A percentile compares a stretch with the other conserved stretches of the same genome.
phyloP scores from a whole-genome alignment of 768 basidiomycete species.

The Cyclocybe aegerita region DNA sequence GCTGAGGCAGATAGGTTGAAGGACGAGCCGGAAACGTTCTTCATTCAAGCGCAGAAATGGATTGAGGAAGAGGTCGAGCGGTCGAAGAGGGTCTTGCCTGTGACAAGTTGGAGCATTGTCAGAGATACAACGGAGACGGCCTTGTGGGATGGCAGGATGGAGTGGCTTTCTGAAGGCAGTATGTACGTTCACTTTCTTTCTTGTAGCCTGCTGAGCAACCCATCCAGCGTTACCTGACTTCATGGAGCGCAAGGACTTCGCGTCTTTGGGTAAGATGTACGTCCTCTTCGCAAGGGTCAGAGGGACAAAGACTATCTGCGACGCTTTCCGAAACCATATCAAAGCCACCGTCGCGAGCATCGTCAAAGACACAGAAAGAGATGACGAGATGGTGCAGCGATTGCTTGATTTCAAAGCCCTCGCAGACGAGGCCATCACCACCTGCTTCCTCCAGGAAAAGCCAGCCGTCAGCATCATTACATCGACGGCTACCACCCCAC shows the following conservation, averaged over 20 bases:
- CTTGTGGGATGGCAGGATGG: conserved; percentile 41
- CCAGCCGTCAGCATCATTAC: conserved; percentile 11
- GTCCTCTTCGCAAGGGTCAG: conserved; percentile 58
- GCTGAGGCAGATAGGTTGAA: conserved; percentile 34
- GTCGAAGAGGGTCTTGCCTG: conserved; percentile 47
- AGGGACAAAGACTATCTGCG: conserved; percentile 50
- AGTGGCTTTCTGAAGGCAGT: conserved; percentile 37
- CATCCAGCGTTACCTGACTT: conserved; percentile 52
- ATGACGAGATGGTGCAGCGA: conserved; percentile 77
- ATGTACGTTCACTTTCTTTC: conserved; percentile 10
- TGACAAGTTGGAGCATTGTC: conserved; percentile 48
- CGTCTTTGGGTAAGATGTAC: conserved; percentile 44
- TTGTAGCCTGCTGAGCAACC: neutral
- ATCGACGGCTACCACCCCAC: conserved; percentile 8
- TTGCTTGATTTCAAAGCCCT: conserved; percentile 68
- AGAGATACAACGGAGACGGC: conserved; percentile 54
- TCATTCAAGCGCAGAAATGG: conserved; percentile 44
- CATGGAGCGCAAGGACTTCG: conserved; percentile 45
- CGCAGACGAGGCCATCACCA: conserved; percentile 47
- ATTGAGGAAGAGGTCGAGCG: conserved; percentile 60
- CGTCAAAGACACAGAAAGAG: conserved; percentile 58
- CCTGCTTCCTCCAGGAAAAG: conserved; percentile 51
- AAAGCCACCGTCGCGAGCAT: conserved; percentile 64
- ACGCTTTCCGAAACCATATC: conserved; percentile 61
- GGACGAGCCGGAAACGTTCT: conserved; percentile 50